Evolutionary conservation across 768 basidiomycete genomes (phyloP).

Genomic region (Sporobolomyces pararoseus): DNA sequence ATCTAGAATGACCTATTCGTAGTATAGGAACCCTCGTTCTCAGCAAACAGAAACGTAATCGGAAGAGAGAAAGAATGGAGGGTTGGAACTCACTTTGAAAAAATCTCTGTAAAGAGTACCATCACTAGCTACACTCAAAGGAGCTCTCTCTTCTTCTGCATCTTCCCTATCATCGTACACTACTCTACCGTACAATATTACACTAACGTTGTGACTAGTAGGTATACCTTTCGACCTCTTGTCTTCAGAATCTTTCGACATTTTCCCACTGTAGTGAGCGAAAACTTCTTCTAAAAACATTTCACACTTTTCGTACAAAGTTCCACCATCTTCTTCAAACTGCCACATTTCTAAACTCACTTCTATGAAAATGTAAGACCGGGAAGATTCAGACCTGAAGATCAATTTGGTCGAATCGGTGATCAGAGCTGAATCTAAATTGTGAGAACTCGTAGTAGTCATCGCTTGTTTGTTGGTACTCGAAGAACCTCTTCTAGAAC

Average conservation of each 20-base stretch:
- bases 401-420: constrained; percentile 80
- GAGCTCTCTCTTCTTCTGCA: constrained; percentile 66
- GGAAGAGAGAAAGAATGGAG: not conserved
- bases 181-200: constrained; percentile 89
- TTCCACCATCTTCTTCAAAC: constrained; percentile 91
- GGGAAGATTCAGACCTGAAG: constrained; percentile 84
- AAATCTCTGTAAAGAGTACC: constrained; percentile 54
- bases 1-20: constrained; percentile 75
- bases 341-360: constrained; percentile 95
- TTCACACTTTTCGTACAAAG: constrained; percentile 82
- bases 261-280: constrained; percentile 62
- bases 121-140: constrained; percentile 68
- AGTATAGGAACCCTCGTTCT: not conserved
- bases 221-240: constrained; percentile 55
- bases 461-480: not conserved
- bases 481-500: not conserved
- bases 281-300: constrained; percentile 90
- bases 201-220: constrained; percentile 88
- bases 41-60: too few species aligned
- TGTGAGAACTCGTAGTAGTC: constrained; percentile 12
- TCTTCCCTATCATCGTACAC: constrained; percentile 69
- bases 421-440: constrained; percentile 62
- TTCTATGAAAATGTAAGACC: constrained; percentile 90
- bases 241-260: constrained; percentile 28
- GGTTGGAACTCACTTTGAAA: constrained; percentile 56